Conservation (phyloP, 768 basidiomycete species). For the Omphalotus guepiniiformis region DNA sequence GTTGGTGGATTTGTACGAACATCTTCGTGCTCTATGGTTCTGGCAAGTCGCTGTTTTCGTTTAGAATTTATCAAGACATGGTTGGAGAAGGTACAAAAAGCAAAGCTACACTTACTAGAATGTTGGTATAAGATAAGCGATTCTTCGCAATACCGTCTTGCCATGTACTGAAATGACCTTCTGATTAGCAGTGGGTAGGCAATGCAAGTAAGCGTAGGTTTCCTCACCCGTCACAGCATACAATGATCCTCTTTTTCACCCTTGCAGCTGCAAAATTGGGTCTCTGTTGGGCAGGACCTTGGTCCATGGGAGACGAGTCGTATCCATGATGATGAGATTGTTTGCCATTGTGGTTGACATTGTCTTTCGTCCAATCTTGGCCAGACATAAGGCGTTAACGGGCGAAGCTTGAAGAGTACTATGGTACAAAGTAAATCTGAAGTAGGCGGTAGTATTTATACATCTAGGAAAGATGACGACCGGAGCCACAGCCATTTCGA, state of each 20-base stretch:
- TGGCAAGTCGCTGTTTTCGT: conserved; percentile 43
- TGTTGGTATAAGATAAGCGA: conserved; percentile 50
- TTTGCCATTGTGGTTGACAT: no score
- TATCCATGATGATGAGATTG: no score
- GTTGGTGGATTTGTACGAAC: conserved; percentile 36
- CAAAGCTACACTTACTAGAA: conserved; percentile 38
- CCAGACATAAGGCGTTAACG: no score
- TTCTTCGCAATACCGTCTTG: conserved; percentile 53
- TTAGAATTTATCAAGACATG: neutral
- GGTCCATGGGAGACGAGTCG: no score
- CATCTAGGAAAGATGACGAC: no score
- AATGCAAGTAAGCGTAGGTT: conserved; percentile 1
- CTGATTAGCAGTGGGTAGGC: neutral
- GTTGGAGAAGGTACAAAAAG: neutral
- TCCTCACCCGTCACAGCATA: conserved; percentile 76
- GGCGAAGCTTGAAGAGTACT: no score
- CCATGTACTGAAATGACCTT: conserved; percentile 54
- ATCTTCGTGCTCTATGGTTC: conserved; percentile 49
- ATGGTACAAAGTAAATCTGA: no score
- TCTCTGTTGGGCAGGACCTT: no score
- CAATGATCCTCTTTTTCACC: conserved; percentile 55
- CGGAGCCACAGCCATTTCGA: no score
- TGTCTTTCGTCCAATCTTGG: no score
- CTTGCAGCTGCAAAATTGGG: conserved; percentile 12
- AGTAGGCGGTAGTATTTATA: no score